Base-by-base conservation (phyloP, 169 alveolate genomes). In the Plasmodium knowlesi region DNA sequence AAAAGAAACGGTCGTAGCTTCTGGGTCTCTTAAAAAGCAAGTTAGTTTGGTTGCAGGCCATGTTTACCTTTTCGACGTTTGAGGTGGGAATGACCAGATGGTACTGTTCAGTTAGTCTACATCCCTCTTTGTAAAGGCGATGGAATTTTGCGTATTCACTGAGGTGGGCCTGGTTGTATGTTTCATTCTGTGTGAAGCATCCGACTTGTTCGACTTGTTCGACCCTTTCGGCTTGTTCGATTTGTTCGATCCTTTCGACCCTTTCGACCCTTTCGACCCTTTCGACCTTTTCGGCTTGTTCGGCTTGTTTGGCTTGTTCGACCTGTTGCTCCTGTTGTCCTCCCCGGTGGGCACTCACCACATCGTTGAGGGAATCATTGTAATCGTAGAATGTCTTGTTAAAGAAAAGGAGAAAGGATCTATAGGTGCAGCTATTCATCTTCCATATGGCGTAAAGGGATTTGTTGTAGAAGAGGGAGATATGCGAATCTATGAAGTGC, bases 401-500 rank as follows among this genome's bases (percentile, higher is more conserved):
- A 8, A 73, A 76, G 80, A 86, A 86, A 19, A 86, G 43, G 16
- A 86, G 50, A 39, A 86, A 86, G 25, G 93, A 74, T 9, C 93
- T 74, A 30, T 86, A 86, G 2, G 93, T 76, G 46, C 93, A 86
- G 25, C 67, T 43, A n/a, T 76, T 74, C 12, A 86, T 25, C 54
- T 86, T 86, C 93, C 93, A 86, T 12, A 86, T 74, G 28, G 12
- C 16, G 46, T 86, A 86, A 9, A 86, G 22, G 30, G 57, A 72
- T 34, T 86, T 86, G 46, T 76, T 34, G 22, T 74, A 86, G 6
- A 39, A 76, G 25, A 50, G 70, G 50, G 78, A 86, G 32, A 86
- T 76, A 10, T 86, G 93, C 3, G 93, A 86, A 74, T 86, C 93
- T 19, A 86, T 86, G 28, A 86, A 86, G 67, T 86, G 93, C 22